These are phyloP conservation scores for Populus pruinosa DNA, from an alignment of 345 rosid species.

Conservation along the genomic window DNA sequence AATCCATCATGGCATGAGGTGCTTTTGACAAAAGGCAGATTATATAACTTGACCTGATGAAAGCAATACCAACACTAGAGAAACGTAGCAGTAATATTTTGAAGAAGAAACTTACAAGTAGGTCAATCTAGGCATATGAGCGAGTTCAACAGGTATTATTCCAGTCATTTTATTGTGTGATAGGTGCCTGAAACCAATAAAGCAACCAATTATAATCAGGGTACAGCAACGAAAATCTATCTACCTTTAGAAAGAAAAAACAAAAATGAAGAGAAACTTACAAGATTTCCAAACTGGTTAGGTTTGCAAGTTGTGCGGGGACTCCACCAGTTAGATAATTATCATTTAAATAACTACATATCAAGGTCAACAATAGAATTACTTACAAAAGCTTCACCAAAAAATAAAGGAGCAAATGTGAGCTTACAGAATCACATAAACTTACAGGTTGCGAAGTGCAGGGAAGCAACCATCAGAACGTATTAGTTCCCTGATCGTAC, in stretches of 20 bases:
- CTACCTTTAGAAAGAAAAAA: background rate
- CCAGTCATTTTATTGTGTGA: constrained; percentile 87
- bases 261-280: constrained; percentile 34
- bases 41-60: background rate
- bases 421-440: constrained; percentile 1
- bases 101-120: constrained; percentile 57
- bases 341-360: constrained; percentile 71
- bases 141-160: constrained; percentile 63
- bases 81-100: background rate
- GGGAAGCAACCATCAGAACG: constrained; percentile 88
- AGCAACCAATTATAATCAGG: constrained; percentile 4
- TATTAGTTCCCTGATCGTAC: constrained; percentile 87
- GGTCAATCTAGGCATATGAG: constrained; percentile 71
- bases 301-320: constrained; percentile 86
- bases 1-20: background rate
- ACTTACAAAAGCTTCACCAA: background rate
- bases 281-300: constrained; percentile 87
- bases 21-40: background rate
- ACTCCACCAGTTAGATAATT: constrained; percentile 92
- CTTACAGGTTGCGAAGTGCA: constrained; percentile 83
- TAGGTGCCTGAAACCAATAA: constrained; percentile 53
- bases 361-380: background rate
- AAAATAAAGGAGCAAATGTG: background rate
- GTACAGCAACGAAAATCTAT: background rate
- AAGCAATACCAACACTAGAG: background rate